A percentile compares a stretch with the other conserved stretches of the same genome.
phyloP scores from a whole-genome alignment of 129 eudicot species.

The Rutidosis leptorrhynchoides region DNA sequence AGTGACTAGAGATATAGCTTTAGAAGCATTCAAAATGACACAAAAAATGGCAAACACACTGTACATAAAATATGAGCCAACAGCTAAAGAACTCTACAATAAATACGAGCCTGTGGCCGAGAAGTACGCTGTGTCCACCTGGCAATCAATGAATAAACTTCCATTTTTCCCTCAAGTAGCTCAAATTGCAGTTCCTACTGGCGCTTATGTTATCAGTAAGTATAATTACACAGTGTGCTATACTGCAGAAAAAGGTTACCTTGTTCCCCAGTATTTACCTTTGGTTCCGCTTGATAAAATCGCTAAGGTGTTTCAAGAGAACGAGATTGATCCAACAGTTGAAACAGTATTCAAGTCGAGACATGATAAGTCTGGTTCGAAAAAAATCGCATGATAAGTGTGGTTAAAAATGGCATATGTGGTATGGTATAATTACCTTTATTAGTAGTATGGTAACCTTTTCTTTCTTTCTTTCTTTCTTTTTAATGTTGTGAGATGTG shows the following conservation, averaged over 20 bases:
- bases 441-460: slow-evolving; percentile 20
- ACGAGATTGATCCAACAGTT: slow-evolving; percentile 34
- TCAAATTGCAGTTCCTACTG: slow-evolving; percentile 58
- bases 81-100: slow-evolving; percentile 59
- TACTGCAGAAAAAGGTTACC: slow-evolving; percentile 56
- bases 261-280: slow-evolving; percentile 56
- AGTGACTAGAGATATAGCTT: slow-evolving; percentile 48
- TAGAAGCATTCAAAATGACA: slow-evolving; percentile 42
- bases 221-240: slow-evolving; percentile 45
- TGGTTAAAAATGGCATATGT: not conserved
- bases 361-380: too few relatives aligned
- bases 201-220: slow-evolving; percentile 58
- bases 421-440: slow-evolving; percentile 14
- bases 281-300: slow-evolving; percentile 73
- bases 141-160: slow-evolving; percentile 60
- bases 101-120: slow-evolving; percentile 83
- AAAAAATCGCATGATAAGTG: too few relatives aligned
- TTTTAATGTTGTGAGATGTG: slow-evolving; percentile 8
- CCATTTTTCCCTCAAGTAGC: slow-evolving; percentile 70
- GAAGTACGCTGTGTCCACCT: slow-evolving; percentile 62
- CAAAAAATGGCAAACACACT: slow-evolving; percentile 32
- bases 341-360: slow-evolving; percentile 23
- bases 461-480: not conserved
- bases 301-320: slow-evolving; percentile 48
- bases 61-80: slow-evolving; percentile 56